Evolutionary conservation across 768 basidiomycete species (phyloP).

Genomic region (Nidularia pulvinata): DNA sequence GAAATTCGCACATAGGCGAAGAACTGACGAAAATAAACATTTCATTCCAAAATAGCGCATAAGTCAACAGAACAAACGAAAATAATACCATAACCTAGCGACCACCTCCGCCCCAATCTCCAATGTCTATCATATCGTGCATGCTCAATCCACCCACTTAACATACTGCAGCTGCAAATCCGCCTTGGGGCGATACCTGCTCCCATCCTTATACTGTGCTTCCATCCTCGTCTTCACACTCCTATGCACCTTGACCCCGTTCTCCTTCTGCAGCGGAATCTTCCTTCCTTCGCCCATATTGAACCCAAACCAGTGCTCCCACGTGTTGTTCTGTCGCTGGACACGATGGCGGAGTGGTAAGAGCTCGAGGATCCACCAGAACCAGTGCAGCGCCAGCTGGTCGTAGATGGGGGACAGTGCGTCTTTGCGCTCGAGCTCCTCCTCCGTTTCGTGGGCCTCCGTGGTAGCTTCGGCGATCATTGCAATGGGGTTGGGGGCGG

Average conservation of each 20-base stretch:
- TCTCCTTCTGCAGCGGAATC: conserved; percentile 36
- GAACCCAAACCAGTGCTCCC: conserved; percentile 18
- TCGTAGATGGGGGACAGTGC: conserved; percentile 49
- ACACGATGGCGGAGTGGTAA: conserved; percentile 33
- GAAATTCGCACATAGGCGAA: no score
- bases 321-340: conserved; percentile 27
- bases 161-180: conserved; percentile 24
- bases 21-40: no score
- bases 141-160: conserved; percentile 34
- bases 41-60: no score
- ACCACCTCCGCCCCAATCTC: no score
- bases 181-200: conserved; percentile 35
- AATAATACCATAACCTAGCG: no score
- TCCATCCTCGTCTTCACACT: conserved; percentile 56
- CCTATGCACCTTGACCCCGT: conserved; percentile 42
- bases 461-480: neutral
- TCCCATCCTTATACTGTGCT: conserved; percentile 31
- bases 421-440: conserved; percentile 53
- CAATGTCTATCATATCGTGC: no score
- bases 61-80: no score
- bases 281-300: conserved; percentile 37
- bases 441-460: conserved; percentile 26
- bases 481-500: neutral
- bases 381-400: conserved; percentile 33
- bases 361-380: conserved; percentile 68